Evolutionary conservation across 306 rosid species (phyloP).

Genomic region (Medicago arabica): DNA sequence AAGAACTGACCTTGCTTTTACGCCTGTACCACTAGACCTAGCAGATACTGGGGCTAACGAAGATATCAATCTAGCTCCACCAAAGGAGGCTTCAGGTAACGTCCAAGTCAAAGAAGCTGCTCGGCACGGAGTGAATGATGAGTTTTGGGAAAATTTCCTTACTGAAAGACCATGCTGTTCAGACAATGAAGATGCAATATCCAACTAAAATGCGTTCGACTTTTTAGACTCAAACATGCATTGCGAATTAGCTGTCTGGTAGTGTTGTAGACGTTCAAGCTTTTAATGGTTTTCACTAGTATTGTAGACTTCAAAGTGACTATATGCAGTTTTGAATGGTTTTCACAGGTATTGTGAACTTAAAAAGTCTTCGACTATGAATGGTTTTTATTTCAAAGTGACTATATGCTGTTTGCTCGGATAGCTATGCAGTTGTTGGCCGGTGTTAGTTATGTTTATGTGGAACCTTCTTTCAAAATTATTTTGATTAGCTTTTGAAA

Average conservation of each 20-base stretch:
- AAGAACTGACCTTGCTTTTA: conserved; percentile 58
- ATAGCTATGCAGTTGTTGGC: conserved; percentile 6
- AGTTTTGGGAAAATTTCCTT: conserved; percentile 97
- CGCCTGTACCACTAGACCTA: conserved; percentile 79
- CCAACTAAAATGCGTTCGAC: conserved; percentile 47
- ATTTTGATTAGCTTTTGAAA: no score
- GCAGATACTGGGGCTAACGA: conserved; percentile 79
- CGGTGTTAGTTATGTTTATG: no score
- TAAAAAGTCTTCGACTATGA: neutral
- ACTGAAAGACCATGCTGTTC: conserved; percentile 95
- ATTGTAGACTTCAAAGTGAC: conserved; percentile 1
- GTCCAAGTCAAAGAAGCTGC: conserved; percentile 55
- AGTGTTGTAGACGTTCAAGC: conserved; percentile 30
- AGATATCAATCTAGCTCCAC: conserved; percentile 45
- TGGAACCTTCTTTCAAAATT: no score
- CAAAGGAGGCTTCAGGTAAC: conserved; percentile 58
- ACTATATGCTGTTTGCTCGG: conserved; percentile 4
- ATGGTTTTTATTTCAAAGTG: neutral
- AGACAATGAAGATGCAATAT: conserved; percentile 93
- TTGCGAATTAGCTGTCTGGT: conserved; percentile 33
- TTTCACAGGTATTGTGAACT: conserved; percentile 7
- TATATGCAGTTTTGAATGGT: neutral
- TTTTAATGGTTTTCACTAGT: neutral
- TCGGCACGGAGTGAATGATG: conserved; percentile 81
- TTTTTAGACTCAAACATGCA: conserved; percentile 21